phyloP scores from a whole-genome alignment of 331 rosid species.

The Telfairia occidentalis region DNA sequence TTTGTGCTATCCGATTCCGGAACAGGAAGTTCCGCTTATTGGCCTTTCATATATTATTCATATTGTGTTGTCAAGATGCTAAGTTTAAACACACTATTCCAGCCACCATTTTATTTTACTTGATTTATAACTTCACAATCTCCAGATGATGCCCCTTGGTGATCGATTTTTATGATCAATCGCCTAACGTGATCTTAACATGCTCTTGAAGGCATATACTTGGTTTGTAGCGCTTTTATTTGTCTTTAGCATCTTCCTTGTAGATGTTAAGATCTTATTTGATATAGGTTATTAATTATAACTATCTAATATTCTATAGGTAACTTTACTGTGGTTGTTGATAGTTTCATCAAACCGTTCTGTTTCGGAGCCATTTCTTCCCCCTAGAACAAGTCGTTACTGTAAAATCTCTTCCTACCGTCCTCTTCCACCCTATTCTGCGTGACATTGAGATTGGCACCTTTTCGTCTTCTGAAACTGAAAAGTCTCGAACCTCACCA shows the following conservation, averaged over 20 bases:
- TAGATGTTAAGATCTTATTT: neutral
- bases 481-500: neutral
- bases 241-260: neutral
- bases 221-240: neutral
- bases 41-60: neutral
- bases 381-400: neutral
- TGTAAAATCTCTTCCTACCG: neutral
- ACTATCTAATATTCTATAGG: neutral
- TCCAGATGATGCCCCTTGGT: neutral
- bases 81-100: neutral
- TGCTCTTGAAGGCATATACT: neutral
- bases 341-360: neutral
- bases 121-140: neutral
- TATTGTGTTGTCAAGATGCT: neutral
- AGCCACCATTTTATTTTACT: neutral
- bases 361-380: neutral
- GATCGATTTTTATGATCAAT: neutral
- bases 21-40: neutral
- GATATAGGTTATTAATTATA: neutral
- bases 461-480: neutral
- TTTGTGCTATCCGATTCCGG: neutral
- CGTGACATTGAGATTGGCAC: neutral
- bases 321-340: neutral
- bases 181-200: neutral
- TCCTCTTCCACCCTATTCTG: neutral